Conservation (phyloP, 1,284 basidiomycete genomes). For the Papiliotrema fonsecae region DNA sequence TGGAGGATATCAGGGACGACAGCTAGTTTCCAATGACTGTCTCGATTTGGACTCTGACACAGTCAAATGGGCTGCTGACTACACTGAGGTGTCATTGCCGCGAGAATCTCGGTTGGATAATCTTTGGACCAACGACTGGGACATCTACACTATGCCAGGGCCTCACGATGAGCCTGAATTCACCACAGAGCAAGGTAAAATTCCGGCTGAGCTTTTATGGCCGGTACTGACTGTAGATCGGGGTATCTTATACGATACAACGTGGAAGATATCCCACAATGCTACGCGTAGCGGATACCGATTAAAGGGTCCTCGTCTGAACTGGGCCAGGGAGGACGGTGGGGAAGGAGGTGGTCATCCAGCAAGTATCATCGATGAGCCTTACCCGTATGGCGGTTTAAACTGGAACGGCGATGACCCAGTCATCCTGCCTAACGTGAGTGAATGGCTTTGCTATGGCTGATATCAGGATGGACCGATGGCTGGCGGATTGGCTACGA, state of each 20-base stretch:
- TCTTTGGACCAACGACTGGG: slow-evolving; percentile 50
- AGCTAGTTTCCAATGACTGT: slow-evolving; percentile 49
- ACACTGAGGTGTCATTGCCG: slow-evolving; percentile 11
- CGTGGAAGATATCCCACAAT: slow-evolving; percentile 37
- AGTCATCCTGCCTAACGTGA: slow-evolving; percentile 57
- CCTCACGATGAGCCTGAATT: slow-evolving; percentile 62
- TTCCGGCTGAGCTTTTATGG: slow-evolving; percentile 51
- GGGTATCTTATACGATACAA: slow-evolving; percentile 28
- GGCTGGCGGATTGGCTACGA: slow-evolving; percentile 26
- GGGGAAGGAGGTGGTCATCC: slow-evolving; percentile 69
- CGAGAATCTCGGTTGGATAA: slow-evolving; percentile 13
- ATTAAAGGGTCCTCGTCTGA: slow-evolving; percentile 51
- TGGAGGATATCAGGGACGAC: slow-evolving; percentile 51
- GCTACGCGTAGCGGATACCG: slow-evolving; percentile 45
- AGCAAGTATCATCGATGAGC: slow-evolving; percentile 65
- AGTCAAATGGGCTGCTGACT: slow-evolving; percentile 50
- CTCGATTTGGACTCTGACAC: slow-evolving; percentile 51
- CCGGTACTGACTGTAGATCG: slow-evolving; percentile 50
- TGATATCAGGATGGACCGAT: slow-evolving; percentile 25
- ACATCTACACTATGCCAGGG: slow-evolving; percentile 57
- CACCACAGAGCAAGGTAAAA: slow-evolving; percentile 44
- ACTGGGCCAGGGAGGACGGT: slow-evolving; percentile 59
- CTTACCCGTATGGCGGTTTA: slow-evolving; percentile 59
- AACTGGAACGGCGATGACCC: slow-evolving; percentile 67
- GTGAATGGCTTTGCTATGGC: neutral